Conservation (phyloP, 305 asterid species). For the Solanum hybrid region DNA sequence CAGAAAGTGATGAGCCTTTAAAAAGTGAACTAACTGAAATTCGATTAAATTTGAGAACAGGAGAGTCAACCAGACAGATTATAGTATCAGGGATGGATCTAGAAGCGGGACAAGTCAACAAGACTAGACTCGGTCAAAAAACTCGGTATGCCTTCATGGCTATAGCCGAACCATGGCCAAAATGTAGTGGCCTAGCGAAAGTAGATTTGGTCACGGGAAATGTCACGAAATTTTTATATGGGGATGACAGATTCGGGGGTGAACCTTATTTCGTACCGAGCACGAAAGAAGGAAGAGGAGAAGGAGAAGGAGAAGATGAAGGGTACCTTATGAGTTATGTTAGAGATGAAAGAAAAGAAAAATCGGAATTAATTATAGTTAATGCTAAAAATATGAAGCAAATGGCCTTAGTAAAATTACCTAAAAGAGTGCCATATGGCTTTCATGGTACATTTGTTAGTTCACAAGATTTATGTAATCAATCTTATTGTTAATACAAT, state of each 20-base stretch:
- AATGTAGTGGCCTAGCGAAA: constrained; percentile 49
- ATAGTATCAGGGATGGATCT: constrained; percentile 34
- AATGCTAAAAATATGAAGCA: constrained; percentile 42
- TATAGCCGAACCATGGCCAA: constrained; percentile 65
- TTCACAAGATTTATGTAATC: constrained; percentile 25
- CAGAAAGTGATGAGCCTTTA: neutral
- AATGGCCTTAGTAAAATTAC: constrained; percentile 35
- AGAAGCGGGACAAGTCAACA: constrained; percentile 51
- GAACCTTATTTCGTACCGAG: constrained; percentile 38
- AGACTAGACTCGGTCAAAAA: constrained; percentile 22
- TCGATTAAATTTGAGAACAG: constrained; percentile 23
- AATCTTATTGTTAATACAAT: neutral
- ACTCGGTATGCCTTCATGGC: constrained; percentile 41
- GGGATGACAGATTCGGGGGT: constrained; percentile 36
- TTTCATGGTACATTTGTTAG: constrained; percentile 61
- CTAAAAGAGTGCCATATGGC: constrained; percentile 58
- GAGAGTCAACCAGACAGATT: constrained; percentile 21
- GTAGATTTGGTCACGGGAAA: constrained; percentile 40
- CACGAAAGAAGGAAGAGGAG: constrained; percentile 12
- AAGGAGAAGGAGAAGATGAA: constrained; percentile 24
- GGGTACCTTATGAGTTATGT: constrained; percentile 42
- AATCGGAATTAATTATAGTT: constrained; percentile 36
- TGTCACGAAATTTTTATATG: constrained; percentile 29
- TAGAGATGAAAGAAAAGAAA: constrained; percentile 33
- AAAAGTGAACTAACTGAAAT: constrained; percentile 32